Percentiles rank a stretch among this genome's conserved stretches.
Evolutionary conservation across 768 basidiomycete species (phyloP).

Genomic region (Cubamyces sp.): DNA sequence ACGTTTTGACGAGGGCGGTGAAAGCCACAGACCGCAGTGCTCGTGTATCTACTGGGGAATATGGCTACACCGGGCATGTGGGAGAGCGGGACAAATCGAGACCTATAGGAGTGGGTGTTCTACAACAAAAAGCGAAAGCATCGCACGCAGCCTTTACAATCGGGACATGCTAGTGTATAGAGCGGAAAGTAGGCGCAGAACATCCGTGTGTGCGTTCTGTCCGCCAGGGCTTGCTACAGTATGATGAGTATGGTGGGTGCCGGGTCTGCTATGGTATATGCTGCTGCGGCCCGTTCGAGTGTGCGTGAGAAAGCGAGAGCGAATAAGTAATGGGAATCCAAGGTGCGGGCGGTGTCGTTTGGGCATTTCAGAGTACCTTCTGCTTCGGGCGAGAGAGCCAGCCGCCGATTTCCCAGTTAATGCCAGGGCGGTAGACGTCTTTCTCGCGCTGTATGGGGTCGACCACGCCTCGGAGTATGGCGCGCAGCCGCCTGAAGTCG

Average conservation of each 20-base stretch:
- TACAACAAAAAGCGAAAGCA: slow-evolving; percentile 10
- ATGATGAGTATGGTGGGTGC: slow-evolving; percentile 5
- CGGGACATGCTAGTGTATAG: slow-evolving; percentile 3
- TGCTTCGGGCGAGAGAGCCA: slow-evolving; percentile 46
- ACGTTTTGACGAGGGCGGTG: neutral
- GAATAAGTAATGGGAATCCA: neutral
- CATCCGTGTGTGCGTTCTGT: slow-evolving; percentile 16
- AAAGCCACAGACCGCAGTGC: slow-evolving; percentile 8
- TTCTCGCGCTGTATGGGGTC: slow-evolving; percentile 52
- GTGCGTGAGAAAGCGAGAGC: neutral
- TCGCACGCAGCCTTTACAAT: slow-evolving; percentile 3
- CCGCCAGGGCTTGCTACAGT: slow-evolving; percentile 13
- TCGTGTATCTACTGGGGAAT: slow-evolving; percentile 12
- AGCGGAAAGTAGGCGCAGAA: slow-evolving; percentile 5
- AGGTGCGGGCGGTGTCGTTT: neutral
- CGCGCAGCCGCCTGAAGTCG: slow-evolving; percentile 68
- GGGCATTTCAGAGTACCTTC: neutral
- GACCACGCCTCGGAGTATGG: slow-evolving; percentile 61
- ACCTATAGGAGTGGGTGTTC: neutral
- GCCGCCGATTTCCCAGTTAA: slow-evolving; percentile 66
- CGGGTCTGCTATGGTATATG: slow-evolving; percentile 15
- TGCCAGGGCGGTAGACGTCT: slow-evolving; percentile 56
- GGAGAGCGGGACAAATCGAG: neutral
- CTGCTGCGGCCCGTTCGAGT: slow-evolving; percentile 5
- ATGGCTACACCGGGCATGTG: slow-evolving; percentile 9